Evolutionary conservation across 2,329 filamentous ascomycete species (phyloP), one percentile per base, ranked within the genome.

Genomic region (Pleurostoma richardsiae): DNA sequence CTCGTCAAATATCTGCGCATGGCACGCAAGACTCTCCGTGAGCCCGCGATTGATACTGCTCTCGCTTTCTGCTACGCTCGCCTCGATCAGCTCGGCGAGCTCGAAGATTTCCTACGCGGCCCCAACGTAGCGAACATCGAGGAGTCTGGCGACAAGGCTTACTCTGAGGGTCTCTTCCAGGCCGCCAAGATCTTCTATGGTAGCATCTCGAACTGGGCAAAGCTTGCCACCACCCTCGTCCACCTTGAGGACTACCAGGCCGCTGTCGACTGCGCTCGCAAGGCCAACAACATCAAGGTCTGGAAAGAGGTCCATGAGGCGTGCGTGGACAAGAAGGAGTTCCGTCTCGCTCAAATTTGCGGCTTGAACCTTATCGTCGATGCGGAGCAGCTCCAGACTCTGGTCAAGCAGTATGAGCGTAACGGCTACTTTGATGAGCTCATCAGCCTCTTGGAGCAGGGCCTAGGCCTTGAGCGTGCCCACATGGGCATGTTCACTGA

Each of bases 131-230:
- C 94, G 45, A 91, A 99, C 65, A 80, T 97, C 45, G 94, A 99
- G 65, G 88, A 94, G 57, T 97, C 90, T 49, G 94, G 94, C 75
- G 94, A 99, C 78, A 96, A 96, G 77, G 92, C 94, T 27, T 97
- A 96, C 57, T 87, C 85, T 53, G 94, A 99, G 71, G 92, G 92
- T 50, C 85, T 89, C 62, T 92, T 94, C 62, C 87, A 97, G 75
- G 94, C 94, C 40, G 90, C 94, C 54, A 99, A 99, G 82, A 97
- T 99, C 62, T 99, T 97, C 80, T 99, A 85, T 74, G 90, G 83
- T 47, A 97, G 89, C 73, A 95, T 99, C 65, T 99, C 94, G 46
- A 99, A 99, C 80, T 99, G 94, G 94, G 92, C 92, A 47, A 99
- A 99, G 77, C 84, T 99, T 59, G 91, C 94, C 10, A 97, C 94